Evolutionary conservation across 2,329 filamentous ascomycete genomes (phyloP), one percentile per base, ranked within the genome.

Genomic region (Lecanicillium sp.): DNA sequence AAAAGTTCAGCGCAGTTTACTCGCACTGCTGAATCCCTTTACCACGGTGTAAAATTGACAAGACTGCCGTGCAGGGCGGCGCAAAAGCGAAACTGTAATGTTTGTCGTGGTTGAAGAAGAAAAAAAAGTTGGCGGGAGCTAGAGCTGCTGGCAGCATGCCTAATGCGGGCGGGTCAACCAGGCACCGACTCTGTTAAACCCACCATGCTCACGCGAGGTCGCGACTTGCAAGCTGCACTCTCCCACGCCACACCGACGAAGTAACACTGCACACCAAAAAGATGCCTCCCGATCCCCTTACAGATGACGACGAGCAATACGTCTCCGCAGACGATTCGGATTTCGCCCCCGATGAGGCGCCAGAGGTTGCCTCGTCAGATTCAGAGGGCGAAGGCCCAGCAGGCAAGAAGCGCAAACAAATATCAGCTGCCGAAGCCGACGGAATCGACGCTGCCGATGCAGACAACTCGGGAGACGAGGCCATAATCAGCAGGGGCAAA

Each of bases 261-360:
- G 13, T n/a, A 40, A 18, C 27, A 20, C 36, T 35, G 37, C 12
- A 20, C 36, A 36, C n/a, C 17, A 20, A 33, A 39, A 61, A 45
- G 37, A 75, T 74, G 71, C 49, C 62, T 11, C 51, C 59, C 34
- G 66, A 69, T 34, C 56, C 59, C 15, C 47, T 57, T 40, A 53
- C 55, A 35, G 62, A 68, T 37, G 68, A 71, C 14, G 67, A 76
- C 22, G 72, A 75, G 43, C 64, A 76, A 42, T 86, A 86, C 50
- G 75, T 70, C 13, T 85, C 81, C 2, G 80, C 81, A 4, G 78
- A 86, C 48, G 83, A 87, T 54, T 84, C 81, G 9, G 81, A 87
- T 53, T 87, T 87, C 45, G 73, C 79, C 17, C 76, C 74, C n/a
- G 78, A 77, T 33, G 66, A 67, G 14, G 69, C 54, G 19, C 53